Evolutionary conservation across 768 basidiomycete genomes (phyloP), one percentile per base, ranked within the genome.

Genomic region (Phallus indusiatus): DNA sequence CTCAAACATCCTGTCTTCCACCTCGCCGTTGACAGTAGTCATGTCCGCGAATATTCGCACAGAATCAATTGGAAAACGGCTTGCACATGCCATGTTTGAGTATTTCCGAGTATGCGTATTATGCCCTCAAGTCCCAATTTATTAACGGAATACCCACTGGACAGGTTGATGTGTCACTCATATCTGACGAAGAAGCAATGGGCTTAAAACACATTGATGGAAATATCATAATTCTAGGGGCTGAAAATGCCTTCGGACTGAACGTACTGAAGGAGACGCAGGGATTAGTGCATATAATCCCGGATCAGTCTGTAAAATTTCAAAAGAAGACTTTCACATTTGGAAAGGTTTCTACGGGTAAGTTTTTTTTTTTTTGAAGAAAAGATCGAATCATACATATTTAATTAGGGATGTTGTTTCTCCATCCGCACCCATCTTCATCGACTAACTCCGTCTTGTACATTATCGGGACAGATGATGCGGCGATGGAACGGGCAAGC

Each of bases 1-100:
- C n/a, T 84, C 87, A 62, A 75, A 75, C 4, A 79, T 93, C 50
- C 75, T 94, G 14, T 74, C 75, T 6, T 79, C 82, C 0, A 51
- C 65, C 0, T 79, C 73, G 0, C 78, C 84, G 0, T 66, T 93
- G 49, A 72, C 72, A 1, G 71, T 94, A 36, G 75, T 93, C 53
- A 70, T 85, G 20, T 68, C 76, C 10, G 61, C 64, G 3, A 64
- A 62, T 16, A 67, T 64, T 8, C 65, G 67, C n/a, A 76, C 78
- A 33, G 65, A 80, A 9, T 81, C 80, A 0, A 69, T 83, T 2
- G 90, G 88, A 1, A 67, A 78, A 11, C 77, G 91, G 12, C 71
- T 94, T 21, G 82, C 85, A 1, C 82, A 90, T 66, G 79, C 82
- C 61, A 72, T 93, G 17, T 71, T 81, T 34, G 65, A 81, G 1